These are phyloP conservation scores for Planoprotostelium fungivorum DNA, from an alignment of 78 protist species.

Conservation along the genomic window DNA sequence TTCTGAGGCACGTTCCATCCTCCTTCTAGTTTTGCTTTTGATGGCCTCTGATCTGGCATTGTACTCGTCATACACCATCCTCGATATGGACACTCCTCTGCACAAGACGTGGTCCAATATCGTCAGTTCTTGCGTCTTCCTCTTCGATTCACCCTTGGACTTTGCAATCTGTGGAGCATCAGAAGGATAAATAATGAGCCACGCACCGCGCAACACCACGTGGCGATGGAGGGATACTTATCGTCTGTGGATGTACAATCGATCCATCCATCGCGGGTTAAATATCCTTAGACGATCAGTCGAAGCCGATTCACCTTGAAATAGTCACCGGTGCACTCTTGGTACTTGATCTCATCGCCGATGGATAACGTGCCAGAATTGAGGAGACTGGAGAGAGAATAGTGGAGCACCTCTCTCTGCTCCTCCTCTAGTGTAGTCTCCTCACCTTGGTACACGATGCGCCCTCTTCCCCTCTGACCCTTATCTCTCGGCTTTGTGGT, in stretches of 20 bases:
- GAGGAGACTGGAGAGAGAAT: neutral
- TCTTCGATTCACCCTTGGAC: neutral
- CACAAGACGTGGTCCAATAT: neutral
- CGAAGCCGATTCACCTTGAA: neutral
- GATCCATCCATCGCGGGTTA: neutral
- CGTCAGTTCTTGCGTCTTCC: neutral
- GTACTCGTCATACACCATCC: neutral
- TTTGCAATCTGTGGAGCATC: neutral
- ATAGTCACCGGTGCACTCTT: neutral
- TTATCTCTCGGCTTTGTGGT: neutral
- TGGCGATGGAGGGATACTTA: neutral
- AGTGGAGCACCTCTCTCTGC: neutral
- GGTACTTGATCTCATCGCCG: neutral
- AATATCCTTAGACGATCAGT: neutral
- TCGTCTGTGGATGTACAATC: neutral
- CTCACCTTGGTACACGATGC: neutral
- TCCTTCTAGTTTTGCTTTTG: neutral
- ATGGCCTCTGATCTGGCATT: neutral
- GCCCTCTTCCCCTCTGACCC: neutral
- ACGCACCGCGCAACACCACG: neutral
- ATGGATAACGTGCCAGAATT: neutral
- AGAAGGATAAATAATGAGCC: neutral
- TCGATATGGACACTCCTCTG: neutral
- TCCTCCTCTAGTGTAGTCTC: neutral
- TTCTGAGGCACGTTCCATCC: neutral